phyloP scores from a whole-genome alignment of 2,329 filamentous ascomycete species.

The Trichoderma hamatum region DNA sequence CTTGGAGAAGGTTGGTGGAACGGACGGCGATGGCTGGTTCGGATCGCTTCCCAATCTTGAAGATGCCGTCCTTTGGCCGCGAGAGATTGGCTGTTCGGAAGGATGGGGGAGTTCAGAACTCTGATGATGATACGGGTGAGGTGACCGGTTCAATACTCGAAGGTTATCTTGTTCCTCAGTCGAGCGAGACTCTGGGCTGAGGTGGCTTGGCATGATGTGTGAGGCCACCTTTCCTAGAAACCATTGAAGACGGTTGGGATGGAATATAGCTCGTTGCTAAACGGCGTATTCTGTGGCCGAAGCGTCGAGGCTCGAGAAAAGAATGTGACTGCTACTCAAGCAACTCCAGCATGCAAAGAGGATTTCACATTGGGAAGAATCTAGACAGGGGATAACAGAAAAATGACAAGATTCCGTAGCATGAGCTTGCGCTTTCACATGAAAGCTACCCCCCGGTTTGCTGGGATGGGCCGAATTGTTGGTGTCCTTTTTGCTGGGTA shows the following conservation, averaged over 20 bases:
- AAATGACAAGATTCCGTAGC: neutral
- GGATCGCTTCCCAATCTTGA: constrained; percentile 30
- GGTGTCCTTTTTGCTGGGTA: constrained; percentile 10
- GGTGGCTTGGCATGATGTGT: constrained; percentile 52
- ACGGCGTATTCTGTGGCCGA: constrained; percentile 16
- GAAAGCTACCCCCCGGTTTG: constrained; percentile 24
- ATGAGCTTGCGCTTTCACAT: constrained; percentile 19
- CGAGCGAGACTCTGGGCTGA: constrained; percentile 42
- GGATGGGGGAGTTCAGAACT: constrained; percentile 55
- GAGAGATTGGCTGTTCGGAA: constrained; percentile 44
- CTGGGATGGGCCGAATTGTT: neutral
- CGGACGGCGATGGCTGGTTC: constrained; percentile 33
- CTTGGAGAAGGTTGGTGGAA: constrained; percentile 44
- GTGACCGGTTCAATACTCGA: constrained; percentile 61
- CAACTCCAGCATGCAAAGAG: neutral
- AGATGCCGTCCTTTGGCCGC: constrained; percentile 28
- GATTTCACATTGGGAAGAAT: constrained; percentile 11
- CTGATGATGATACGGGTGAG: constrained; percentile 68
- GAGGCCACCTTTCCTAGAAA: constrained; percentile 29
- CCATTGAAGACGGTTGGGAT: constrained; percentile 35
- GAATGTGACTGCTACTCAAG: neutral
- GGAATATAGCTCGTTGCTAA: constrained; percentile 12
- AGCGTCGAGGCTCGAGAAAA: neutral
- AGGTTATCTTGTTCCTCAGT: constrained; percentile 45
- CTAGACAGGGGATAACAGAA: neutral